Conservation (phyloP, 257 asterid species). For the Solanum okadae region DNA sequence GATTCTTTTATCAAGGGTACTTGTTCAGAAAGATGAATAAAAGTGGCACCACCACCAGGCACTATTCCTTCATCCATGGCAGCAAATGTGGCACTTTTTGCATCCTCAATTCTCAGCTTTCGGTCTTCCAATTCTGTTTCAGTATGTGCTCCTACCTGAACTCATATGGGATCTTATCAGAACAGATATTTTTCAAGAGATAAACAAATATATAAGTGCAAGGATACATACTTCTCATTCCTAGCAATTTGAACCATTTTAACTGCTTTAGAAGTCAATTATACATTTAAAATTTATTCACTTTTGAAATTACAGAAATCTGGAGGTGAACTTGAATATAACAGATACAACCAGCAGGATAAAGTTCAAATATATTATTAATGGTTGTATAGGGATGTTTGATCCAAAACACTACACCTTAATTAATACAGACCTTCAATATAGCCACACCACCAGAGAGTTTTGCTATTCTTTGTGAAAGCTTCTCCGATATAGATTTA, state of each 20-base stretch:
- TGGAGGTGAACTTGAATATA: not conserved
- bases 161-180: not conserved
- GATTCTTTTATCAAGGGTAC: slow-evolving; percentile 45
- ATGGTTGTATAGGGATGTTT: not conserved
- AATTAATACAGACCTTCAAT: slow-evolving; percentile 36
- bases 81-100: slow-evolving; percentile 85
- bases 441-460: slow-evolving; percentile 84
- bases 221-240: not conserved
- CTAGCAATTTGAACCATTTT: not conserved
- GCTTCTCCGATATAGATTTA: slow-evolving; percentile 55
- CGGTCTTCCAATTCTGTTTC: slow-evolving; percentile 90
- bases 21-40: slow-evolving; percentile 71
- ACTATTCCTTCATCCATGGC: slow-evolving; percentile 96
- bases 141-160: slow-evolving; percentile 81
- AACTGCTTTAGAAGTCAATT: not conserved
- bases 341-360: not conserved
- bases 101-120: slow-evolving; percentile 86
- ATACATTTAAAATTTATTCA: not conserved
- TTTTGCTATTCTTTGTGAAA: slow-evolving; percentile 82
- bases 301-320: not conserved
- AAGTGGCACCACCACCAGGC: slow-evolving; percentile 97
- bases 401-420: not conserved
- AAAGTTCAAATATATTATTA: not conserved
- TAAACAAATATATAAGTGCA: not conserved
- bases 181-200: not conserved